A percentile compares a stretch with the other conserved stretches of the same genome.
Evolutionary conservation across 257 asterid species (phyloP).

Genomic region (Petrea volubilis): DNA sequence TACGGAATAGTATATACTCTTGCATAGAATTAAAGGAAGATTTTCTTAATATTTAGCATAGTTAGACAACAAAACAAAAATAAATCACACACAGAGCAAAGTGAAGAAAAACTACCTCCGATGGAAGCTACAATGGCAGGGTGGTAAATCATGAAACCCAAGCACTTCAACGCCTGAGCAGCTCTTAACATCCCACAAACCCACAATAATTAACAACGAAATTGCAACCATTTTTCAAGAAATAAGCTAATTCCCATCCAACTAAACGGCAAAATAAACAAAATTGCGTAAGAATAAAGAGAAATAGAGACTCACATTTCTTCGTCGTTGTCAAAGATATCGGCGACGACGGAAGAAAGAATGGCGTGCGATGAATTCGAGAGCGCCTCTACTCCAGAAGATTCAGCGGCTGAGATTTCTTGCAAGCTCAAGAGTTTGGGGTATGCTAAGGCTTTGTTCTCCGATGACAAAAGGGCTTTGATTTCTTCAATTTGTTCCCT

Average conservation of each 20-base stretch:
- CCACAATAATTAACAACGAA: constrained; percentile 2
- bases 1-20: too few species aligned
- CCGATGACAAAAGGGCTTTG: constrained; percentile 34
- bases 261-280: background rate
- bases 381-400: constrained; percentile 44
- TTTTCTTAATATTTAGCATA: background rate
- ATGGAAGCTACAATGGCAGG: constrained; percentile 55
- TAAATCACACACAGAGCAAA: background rate
- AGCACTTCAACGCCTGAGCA: constrained; percentile 80
- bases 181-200: constrained; percentile 41
- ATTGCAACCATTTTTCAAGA: background rate
- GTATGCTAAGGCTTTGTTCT: constrained; percentile 48
- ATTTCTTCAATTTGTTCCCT: constrained; percentile 53
- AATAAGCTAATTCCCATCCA: background rate
- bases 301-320: constrained; percentile 44
- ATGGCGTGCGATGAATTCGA: constrained; percentile 46
- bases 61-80: background rate
- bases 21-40: too few species aligned
- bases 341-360: constrained; percentile 35
- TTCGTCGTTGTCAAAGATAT: constrained; percentile 50
- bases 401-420: constrained; percentile 46
- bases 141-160: constrained; percentile 87
- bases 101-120: constrained; percentile 44
- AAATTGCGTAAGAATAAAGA: background rate
- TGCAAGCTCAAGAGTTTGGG: constrained; percentile 55